These are phyloP conservation scores for Sclerospora graminicola DNA, from an alignment of 352 stramenopile genomes.

Conservation along the genomic window DNA sequence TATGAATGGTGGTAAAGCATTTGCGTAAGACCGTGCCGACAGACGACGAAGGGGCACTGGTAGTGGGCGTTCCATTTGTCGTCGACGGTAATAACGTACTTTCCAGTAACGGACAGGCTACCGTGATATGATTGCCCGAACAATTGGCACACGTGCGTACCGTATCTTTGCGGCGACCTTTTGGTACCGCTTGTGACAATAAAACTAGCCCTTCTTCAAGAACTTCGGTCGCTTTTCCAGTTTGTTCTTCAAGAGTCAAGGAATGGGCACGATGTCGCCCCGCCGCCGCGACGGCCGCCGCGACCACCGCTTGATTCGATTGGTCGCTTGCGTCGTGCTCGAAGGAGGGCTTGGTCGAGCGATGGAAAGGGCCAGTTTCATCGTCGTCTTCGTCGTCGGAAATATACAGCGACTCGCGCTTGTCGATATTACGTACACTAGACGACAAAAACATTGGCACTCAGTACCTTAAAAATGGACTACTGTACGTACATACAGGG, in stretches of 20 bases:
- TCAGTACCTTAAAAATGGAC: too few species aligned
- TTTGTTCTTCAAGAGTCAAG: slow-evolving; percentile 33
- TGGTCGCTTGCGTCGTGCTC: slow-evolving; percentile 25
- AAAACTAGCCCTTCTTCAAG: slow-evolving; percentile 27
- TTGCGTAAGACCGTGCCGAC: slow-evolving; percentile 78
- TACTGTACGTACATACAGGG: too few species aligned
- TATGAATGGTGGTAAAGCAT: slow-evolving; percentile 81
- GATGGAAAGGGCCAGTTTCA: too few species aligned
- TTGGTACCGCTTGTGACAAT: slow-evolving; percentile 28
- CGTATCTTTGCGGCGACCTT: slow-evolving; percentile 53
- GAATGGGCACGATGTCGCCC: slow-evolving; percentile 31
- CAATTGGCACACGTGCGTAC: slow-evolving; percentile 57
- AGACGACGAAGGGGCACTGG: too few species aligned
- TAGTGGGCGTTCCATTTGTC: slow-evolving; percentile 1
- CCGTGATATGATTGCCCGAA: slow-evolving; percentile 74
- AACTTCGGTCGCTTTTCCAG: slow-evolving; percentile 6
- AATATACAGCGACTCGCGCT: slow-evolving; percentile 31
- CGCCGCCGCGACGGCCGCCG: slow-evolving; percentile 30
- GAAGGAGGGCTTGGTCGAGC: too few species aligned
- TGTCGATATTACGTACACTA: slow-evolving; percentile 69
- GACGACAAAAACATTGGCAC: slow-evolving; percentile 3
- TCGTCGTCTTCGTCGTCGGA: slow-evolving; percentile 28
- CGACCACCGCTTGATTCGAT: slow-evolving; percentile 32
- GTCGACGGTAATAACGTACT: slow-evolving; percentile 25
- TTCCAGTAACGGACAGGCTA: slow-evolving; percentile 63